phyloP scores from a whole-genome alignment of 352 stramenopile genomes.

The Pythium brassicae region DNA sequence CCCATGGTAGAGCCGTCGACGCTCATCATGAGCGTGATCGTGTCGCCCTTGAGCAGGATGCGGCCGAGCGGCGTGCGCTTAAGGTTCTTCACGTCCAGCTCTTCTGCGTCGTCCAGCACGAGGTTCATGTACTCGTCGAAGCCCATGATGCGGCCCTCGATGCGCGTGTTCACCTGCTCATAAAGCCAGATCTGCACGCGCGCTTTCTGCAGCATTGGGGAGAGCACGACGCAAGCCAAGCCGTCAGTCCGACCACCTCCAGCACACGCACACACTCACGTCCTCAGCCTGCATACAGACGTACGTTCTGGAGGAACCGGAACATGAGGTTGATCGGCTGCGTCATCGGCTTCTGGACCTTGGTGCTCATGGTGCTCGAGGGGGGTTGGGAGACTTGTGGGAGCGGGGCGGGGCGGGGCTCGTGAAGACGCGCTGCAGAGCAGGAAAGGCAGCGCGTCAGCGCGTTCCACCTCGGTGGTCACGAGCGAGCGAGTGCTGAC shows the following conservation, averaged over 20 bases:
- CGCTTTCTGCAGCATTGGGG: slow-evolving; percentile 71
- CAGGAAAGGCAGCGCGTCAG: not conserved
- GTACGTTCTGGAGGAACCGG: slow-evolving; percentile 96
- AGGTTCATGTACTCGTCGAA: slow-evolving; percentile 99
- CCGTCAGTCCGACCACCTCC: not conserved
- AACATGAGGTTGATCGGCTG: slow-evolving; percentile 99
- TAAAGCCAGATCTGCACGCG: slow-evolving; percentile 99
- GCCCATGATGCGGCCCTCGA: slow-evolving; percentile 99
- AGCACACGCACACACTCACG: not conserved
- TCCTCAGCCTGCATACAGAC: slow-evolving; percentile 13
- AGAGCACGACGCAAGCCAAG: not conserved
- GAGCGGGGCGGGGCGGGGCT: not conserved
- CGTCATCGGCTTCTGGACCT: slow-evolving; percentile 99
- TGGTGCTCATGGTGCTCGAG: slow-evolving; percentile 75
- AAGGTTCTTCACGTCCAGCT: slow-evolving; percentile 94
- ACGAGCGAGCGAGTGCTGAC: too few species aligned
- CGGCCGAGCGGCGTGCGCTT: slow-evolving; percentile 92
- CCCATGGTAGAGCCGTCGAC: slow-evolving; percentile 40
- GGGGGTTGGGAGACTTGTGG: slow-evolving; percentile 1
- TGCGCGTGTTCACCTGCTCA: slow-evolving; percentile 97
- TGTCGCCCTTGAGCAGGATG: slow-evolving; percentile 99
- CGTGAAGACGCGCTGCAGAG: not conserved
- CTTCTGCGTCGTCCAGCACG: slow-evolving; percentile 97
- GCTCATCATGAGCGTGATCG: slow-evolving; percentile 98
- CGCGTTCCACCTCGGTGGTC: not conserved